Evolutionary conservation across 2,329 filamentous ascomycete species (phyloP), one percentile per base, ranked within the genome.

Genomic region (Alternaria infectoria): DNA sequence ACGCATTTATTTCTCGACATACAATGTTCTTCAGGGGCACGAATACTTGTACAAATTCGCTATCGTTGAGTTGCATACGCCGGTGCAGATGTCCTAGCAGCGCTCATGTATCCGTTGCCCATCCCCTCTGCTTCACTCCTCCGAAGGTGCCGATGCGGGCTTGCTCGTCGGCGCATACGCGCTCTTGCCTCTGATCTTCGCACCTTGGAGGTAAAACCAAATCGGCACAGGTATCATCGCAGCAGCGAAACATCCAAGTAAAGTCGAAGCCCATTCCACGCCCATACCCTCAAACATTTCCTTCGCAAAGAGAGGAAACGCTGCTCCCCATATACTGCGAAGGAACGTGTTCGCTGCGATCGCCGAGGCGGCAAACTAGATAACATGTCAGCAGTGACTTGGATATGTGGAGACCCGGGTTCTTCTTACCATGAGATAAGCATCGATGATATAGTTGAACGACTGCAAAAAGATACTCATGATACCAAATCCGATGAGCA

Each of bases 401-500:
- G 4, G 13, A 30, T 1, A 3, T 9, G 12, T 7, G 13, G 7
- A 13, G n/a, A 19, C 6, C 3, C 11, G 2, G 7, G 5, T 6
- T 13, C 26, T 51, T 51, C 28, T 56, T 68, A 75, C 74, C 79
- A 87, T 87, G 43, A 88, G 80, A 71, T 88, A 88, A 0, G 86
- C 84, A 65, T 88, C 86, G 49, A 89, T 86, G n/a, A 89, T 77
- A 67, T 89, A 89, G 70, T 88, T 88, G 69, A 88, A 81, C 32
- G 83, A 78, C 68, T 87, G 86, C 17, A 89, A 79, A 76, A 88
- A 89, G 64, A 89, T 87, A 32, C 83, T 80, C 67, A 88, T 75
- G 12, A 88, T 81, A 3, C 87, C 87, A 59, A 88, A 88, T 0
- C 87, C 86, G 4, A 85, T 86, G 54, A 86, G 81, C 0, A 88